phyloP scores from a whole-genome alignment of 2,329 filamentous ascomycete genomes.

The Colletotrichum sojae region DNA sequence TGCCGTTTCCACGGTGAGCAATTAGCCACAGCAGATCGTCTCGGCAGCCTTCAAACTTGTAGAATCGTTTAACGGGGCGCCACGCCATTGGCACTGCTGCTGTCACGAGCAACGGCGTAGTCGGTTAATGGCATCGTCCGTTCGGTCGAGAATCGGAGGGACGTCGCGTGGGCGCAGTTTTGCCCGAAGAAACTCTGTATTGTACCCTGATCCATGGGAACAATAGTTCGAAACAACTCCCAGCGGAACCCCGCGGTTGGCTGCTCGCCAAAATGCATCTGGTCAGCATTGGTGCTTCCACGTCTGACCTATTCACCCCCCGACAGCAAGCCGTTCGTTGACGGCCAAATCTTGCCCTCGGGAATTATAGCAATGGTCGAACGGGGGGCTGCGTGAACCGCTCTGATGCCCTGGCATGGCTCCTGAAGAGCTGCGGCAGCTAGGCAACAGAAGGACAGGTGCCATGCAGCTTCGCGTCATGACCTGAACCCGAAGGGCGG shows the following conservation, averaged over 20 bases:
- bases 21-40: slow-evolving; percentile 5
- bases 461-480: slow-evolving; percentile 33
- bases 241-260: slow-evolving; percentile 16
- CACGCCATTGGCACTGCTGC: slow-evolving; percentile 17
- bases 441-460: slow-evolving; percentile 4
- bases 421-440: slow-evolving; percentile 18
- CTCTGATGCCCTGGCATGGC: background rate
- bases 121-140: background rate
- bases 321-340: background rate
- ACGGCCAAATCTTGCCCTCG: slow-evolving; percentile 12
- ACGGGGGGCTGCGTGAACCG: slow-evolving; percentile 20
- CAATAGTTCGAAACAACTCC: slow-evolving; percentile 5
- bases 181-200: slow-evolving; percentile 9
- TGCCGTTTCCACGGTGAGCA: slow-evolving; percentile 38
- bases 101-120: slow-evolving; percentile 21
- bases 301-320: slow-evolving; percentile 10
- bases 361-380: slow-evolving; percentile 8
- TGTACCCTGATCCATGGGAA: slow-evolving; percentile 22
- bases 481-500: background rate
- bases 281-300: slow-evolving; percentile 15
- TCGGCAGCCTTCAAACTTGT: background rate
- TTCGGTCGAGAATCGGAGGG: slow-evolving; percentile 5
- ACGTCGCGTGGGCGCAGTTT: slow-evolving; percentile 15
- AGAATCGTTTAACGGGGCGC: slow-evolving; percentile 11
- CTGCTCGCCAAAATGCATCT: slow-evolving; percentile 3